Evolutionary conservation across 305 asterid species (phyloP), one percentile per base, ranked within the genome.

Genomic region (Ilex paraguariensis): DNA sequence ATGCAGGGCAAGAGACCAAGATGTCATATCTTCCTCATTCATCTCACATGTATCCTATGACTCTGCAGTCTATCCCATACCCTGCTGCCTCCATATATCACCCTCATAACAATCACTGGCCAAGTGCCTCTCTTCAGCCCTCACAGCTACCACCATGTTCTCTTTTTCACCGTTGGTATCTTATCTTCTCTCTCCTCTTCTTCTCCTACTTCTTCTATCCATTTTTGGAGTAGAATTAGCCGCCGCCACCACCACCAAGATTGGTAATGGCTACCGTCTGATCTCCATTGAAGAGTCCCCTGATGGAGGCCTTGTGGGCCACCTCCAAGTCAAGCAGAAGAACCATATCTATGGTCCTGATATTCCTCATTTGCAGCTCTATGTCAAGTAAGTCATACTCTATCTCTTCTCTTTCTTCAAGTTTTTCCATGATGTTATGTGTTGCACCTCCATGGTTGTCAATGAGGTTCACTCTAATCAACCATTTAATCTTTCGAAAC

Each of bases 221-320:
- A 42, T 61, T n/a, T 13, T 59, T 10, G 56, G 68, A 56, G 56
- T 65, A 42, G 49, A 51, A 60, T 39, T 59, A 13, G 73, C 54
- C n/a, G 54, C 76, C 30, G 44, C 65, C 21, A 32, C 62, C 60
- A 70, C 71, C 2, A 28, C 73, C 5, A 92, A 79, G 56, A 86
- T 93, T 64, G 97, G 97, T 13, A 62, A 85, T 30, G 98, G 98
- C 73, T 93, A 93, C 73, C 69, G 81, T 44, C 73, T 93, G 66
- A 57, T 86, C 61, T 90, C 98, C 70, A 65, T 90, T 61, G 78
- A 79, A 45, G 80, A 87, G 30, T 68, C 84, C 73, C 67, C 94
- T 6, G 77, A 82, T 61, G 96, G 98, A 60, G 96, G 94, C 31
- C 77, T 93, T 56, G 32, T 84, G 6, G 98, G 89, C 55, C 79